These are phyloP conservation scores for Steccherinum ochraceum DNA, from an alignment of 768 basidiomycete genomes.

Conservation along the genomic window DNA sequence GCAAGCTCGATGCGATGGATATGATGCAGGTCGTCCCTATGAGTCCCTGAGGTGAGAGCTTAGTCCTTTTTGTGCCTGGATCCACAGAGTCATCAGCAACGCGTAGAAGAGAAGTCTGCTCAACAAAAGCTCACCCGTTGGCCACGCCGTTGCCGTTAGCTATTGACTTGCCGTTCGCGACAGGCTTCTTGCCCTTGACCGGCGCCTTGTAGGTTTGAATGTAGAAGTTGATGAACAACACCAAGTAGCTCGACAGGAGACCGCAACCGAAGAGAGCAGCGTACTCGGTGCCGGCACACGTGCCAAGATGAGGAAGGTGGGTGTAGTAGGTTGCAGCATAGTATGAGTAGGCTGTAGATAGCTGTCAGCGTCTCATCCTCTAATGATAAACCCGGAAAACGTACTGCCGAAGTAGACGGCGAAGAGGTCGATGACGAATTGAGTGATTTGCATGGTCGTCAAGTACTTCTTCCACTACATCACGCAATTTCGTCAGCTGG, in stretches of 20 bases:
- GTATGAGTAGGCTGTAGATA: slow-evolving; percentile 65
- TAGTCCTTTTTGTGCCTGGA: slow-evolving; percentile 30
- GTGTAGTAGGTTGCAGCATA: slow-evolving; percentile 61
- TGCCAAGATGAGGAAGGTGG: slow-evolving; percentile 60
- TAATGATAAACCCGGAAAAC: slow-evolving; percentile 27
- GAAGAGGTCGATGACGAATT: slow-evolving; percentile 90
- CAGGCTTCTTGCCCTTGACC: slow-evolving; percentile 25
- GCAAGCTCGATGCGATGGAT: background rate
- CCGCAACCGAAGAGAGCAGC: slow-evolving; percentile 88
- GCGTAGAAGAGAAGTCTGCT: background rate
- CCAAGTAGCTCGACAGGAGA: slow-evolving; percentile 84
- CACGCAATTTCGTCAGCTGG: background rate
- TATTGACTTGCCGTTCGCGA: slow-evolving; percentile 40
- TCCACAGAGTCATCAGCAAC: slow-evolving; percentile 1
- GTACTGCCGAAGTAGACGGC: slow-evolving; percentile 92
- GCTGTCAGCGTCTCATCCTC: background rate
- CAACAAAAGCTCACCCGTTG: slow-evolving; percentile 25
- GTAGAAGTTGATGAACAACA: slow-evolving; percentile 95
- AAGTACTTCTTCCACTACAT: slow-evolving; percentile 96
- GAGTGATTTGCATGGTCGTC: slow-evolving; percentile 93
- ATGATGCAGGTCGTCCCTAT: background rate
- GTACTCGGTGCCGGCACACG: slow-evolving; percentile 84
- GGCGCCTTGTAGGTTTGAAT: slow-evolving; percentile 79
- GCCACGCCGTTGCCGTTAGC: slow-evolving; percentile 38
- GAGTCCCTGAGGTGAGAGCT: slow-evolving; percentile 6